These are phyloP conservation scores for Aurifilum marmelostoma DNA, from an alignment of 2,329 filamentous ascomycete genomes.

Conservation along the genomic window DNA sequence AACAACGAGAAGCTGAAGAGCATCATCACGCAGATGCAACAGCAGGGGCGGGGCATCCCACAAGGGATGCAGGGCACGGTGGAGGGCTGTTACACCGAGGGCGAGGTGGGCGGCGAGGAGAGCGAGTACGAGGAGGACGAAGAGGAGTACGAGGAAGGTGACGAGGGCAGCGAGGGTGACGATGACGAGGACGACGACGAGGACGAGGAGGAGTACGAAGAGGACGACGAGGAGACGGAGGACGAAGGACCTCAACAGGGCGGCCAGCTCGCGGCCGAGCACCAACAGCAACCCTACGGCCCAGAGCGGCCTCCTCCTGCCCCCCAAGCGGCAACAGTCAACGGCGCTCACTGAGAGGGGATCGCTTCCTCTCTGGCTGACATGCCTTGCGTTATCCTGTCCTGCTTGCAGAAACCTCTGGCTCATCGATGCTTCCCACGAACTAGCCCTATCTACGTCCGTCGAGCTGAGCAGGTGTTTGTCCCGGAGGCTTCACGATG, in stretches of 20 bases:
- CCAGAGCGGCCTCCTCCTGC: slow-evolving; percentile 55
- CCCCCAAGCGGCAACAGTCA: slow-evolving; percentile 41
- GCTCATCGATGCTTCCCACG: not conserved
- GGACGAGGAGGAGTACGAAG: slow-evolving; percentile 58
- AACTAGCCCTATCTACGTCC: not conserved
- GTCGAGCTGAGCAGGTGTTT: not conserved
- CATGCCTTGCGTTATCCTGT: not conserved
- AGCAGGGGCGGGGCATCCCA: slow-evolving; percentile 79
- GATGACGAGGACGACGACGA: slow-evolving; percentile 60
- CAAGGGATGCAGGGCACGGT: slow-evolving; percentile 65
- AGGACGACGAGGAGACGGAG: slow-evolving; percentile 41
- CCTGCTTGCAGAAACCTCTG: not conserved
- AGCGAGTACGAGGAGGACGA: slow-evolving; percentile 68
- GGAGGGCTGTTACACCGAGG: slow-evolving; percentile 62
- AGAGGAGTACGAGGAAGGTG: slow-evolving; percentile 64
- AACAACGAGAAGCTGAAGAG: slow-evolving; percentile 91
- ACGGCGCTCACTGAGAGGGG: slow-evolving; percentile 45
- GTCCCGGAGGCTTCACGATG: not conserved
- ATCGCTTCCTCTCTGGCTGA: not conserved
- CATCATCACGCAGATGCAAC: slow-evolving; percentile 95
- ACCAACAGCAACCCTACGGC: slow-evolving; percentile 47
- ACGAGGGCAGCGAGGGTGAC: slow-evolving; percentile 66
- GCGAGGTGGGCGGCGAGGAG: slow-evolving; percentile 57
- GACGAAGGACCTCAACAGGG: slow-evolving; percentile 38
- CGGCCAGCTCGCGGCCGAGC: slow-evolving; percentile 35